Percentiles rank a stretch among this genome's conserved stretches.
Conservation (phyloP, 345 rosid genomes). For the Eutrema heterophyllum region DNA sequence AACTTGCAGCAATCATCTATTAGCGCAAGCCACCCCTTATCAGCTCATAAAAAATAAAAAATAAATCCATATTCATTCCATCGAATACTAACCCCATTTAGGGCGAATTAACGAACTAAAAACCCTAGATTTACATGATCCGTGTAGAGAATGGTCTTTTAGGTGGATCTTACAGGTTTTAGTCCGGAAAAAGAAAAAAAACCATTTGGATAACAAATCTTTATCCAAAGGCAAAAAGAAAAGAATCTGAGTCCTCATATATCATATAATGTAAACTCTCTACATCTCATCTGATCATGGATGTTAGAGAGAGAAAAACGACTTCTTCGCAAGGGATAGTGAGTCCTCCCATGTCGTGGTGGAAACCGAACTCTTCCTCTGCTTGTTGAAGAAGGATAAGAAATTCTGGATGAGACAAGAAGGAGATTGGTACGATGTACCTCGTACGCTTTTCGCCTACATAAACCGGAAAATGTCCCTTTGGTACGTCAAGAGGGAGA, state of each 20-base stretch:
- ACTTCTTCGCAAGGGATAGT: conserved; percentile 97
- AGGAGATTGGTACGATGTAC: conserved; percentile 80
- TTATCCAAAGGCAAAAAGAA: conserved; percentile 31
- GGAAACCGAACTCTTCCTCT: conserved; percentile 95
- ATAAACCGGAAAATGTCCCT: conserved; percentile 90
- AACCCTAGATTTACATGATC: conserved; percentile 31
- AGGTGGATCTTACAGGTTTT: conserved; percentile 22
- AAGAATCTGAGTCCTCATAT: conserved; percentile 14
- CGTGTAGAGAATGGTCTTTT: conserved; percentile 6
- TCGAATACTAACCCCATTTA: conserved; percentile 15
- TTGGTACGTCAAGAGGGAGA: conserved; percentile 83
- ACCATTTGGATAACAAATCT: conserved; percentile 22
- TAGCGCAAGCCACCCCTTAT: conserved; percentile 19
- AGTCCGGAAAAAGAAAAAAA: conserved; percentile 25
- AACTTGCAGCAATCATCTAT: conserved; percentile 16
- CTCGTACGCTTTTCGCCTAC: conserved; percentile 79
- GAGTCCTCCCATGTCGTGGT: conserved; percentile 79
- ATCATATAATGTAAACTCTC: conserved; percentile 5
- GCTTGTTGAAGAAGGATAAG: conserved; percentile 71
- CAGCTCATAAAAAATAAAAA: conserved; percentile 7
- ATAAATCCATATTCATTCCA: neutral
- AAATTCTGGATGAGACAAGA: conserved; percentile 72
- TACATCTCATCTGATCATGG: conserved; percentile 21
- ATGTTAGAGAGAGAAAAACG: conserved; percentile 32
- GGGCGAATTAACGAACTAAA: conserved; percentile 17